Evolutionary conservation across 768 basidiomycete species (phyloP).

Genomic region (Serendipita indica): DNA sequence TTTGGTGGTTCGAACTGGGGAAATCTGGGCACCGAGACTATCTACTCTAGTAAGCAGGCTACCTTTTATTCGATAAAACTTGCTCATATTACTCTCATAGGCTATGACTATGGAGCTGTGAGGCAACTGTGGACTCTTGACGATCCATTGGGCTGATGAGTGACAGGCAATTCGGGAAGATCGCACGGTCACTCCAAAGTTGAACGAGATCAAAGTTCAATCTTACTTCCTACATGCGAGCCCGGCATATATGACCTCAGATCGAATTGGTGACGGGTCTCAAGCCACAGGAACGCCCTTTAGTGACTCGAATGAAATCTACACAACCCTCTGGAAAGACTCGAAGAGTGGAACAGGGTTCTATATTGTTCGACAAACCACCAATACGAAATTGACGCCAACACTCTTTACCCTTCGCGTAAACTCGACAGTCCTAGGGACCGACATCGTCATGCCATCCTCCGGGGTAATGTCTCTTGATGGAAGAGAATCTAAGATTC

Average conservation of each 20-base stretch:
- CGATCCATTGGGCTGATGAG: slow-evolving; percentile 15
- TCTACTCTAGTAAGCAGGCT: slow-evolving; percentile 17
- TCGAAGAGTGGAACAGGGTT: slow-evolving; percentile 17
- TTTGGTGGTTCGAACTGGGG: slow-evolving; percentile 20
- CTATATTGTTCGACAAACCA: slow-evolving; percentile 19
- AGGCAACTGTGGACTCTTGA: slow-evolving; percentile 14
- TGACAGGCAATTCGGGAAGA: slow-evolving; percentile 19
- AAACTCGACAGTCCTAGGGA: slow-evolving; percentile 16
- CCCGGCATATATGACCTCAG: slow-evolving; percentile 18
- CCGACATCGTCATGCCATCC: slow-evolving; percentile 15
- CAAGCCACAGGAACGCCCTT: slow-evolving; percentile 12
- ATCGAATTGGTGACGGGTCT: slow-evolving; percentile 13
- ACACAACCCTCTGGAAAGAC: slow-evolving; percentile 18
- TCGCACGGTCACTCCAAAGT: slow-evolving; percentile 19
- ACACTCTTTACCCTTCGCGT: slow-evolving; percentile 17
- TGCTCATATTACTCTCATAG: neutral
- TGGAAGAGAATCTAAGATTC: slow-evolving; percentile 18
- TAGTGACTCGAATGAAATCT: slow-evolving; percentile 15
- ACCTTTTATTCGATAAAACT: neutral
- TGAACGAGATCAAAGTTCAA: slow-evolving; percentile 22
- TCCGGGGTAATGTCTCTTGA: slow-evolving; percentile 15
- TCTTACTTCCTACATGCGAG: slow-evolving; percentile 20
- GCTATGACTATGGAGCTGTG: slow-evolving; percentile 15
- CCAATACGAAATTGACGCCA: slow-evolving; percentile 8
- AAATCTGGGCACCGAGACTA: slow-evolving; percentile 16